Evolutionary conservation across 768 basidiomycete genomes (phyloP).

Genomic region (Hysterangium stoloniferum): DNA sequence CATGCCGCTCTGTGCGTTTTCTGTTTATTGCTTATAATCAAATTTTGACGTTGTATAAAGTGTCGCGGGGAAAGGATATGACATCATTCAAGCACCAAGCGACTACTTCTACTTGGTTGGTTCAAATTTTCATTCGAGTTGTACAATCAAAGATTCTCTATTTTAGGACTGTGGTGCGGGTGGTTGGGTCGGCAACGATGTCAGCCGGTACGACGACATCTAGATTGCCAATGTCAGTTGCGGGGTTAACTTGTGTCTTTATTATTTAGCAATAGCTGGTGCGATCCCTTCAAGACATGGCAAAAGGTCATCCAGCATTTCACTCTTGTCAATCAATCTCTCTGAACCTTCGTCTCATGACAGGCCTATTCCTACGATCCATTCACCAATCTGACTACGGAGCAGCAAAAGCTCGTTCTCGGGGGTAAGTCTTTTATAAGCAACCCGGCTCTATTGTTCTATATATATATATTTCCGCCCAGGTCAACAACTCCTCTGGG

Average conservation of each 20-base stretch:
- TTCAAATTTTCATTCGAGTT: background rate
- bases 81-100: slow-evolving; percentile 59
- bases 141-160: background rate
- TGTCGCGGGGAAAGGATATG: slow-evolving; percentile 53
- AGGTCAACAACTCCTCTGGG: slow-evolving; percentile 67
- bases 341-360: slow-evolving; percentile 17
- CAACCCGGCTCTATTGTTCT: too few species aligned
- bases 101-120: slow-evolving; percentile 73
- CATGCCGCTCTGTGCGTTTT: slow-evolving; percentile 37
- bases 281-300: slow-evolving; percentile 78
- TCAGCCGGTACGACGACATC: slow-evolving; percentile 28
- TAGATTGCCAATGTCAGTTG: background rate
- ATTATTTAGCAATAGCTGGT: slow-evolving; percentile 51
- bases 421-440: slow-evolving; percentile 50
- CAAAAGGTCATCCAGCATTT: slow-evolving; percentile 40
- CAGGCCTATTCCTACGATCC: slow-evolving; percentile 69
- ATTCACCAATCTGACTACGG: slow-evolving; percentile 40
- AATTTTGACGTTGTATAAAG: background rate
- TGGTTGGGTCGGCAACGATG: slow-evolving; percentile 53
- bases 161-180: slow-evolving; percentile 61
- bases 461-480: background rate
- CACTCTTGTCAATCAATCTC: slow-evolving; percentile 8
- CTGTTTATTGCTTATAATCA: background rate
- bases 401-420: slow-evolving; percentile 48
- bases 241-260: too few species aligned